Evolutionary conservation across 306 rosid genomes (phyloP).

Genomic region (Potentilla sterilis): DNA sequence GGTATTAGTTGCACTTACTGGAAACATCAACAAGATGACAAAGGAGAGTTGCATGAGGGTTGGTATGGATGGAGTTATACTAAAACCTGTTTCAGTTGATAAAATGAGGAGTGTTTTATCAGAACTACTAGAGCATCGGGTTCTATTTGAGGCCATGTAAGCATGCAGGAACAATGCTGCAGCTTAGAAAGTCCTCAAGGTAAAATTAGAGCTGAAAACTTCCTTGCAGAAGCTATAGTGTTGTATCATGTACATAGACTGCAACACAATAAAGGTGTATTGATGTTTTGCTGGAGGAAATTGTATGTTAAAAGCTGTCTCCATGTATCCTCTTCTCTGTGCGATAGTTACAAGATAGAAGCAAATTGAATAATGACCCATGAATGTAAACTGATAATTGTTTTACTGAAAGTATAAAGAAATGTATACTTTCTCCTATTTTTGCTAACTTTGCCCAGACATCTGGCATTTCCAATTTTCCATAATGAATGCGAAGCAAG

Average conservation of each 20-base stretch:
- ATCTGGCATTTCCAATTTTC: background rate
- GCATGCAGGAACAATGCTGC: conserved; percentile 17
- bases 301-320: background rate
- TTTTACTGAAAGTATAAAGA: background rate
- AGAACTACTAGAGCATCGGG: conserved; percentile 67
- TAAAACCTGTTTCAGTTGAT: conserved; percentile 85
- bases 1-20: conserved; percentile 69
- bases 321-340: background rate
- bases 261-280: conserved; percentile 2
- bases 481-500: background rate
- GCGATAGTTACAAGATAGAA: background rate
- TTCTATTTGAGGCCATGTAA: conserved; percentile 61
- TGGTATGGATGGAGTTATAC: conserved; percentile 77
- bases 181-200: conserved; percentile 4
- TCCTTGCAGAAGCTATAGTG: background rate
- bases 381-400: background rate
- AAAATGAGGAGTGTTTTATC: conserved; percentile 76
- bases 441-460: background rate
- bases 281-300: background rate
- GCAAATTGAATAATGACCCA: conserved; percentile 5
- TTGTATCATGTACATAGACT: background rate
- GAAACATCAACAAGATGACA: conserved; percentile 62
- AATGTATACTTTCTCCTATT: background rate
- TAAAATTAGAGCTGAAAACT: background rate
- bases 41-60: conserved; percentile 80